Conservation (phyloP, 768 basidiomycete genomes). For the Asterophora parasitica region DNA sequence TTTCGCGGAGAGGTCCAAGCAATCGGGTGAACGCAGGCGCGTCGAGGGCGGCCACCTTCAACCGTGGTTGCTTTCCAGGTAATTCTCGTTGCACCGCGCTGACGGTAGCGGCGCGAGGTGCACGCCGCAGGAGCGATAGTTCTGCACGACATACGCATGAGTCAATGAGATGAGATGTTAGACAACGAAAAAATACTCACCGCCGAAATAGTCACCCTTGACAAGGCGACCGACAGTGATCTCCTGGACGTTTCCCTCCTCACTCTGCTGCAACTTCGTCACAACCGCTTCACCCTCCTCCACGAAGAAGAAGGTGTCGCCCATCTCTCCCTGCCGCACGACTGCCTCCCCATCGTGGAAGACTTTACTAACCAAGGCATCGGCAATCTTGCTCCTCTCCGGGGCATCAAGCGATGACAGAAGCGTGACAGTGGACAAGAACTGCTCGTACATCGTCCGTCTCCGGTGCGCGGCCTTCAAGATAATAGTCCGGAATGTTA, state of each 20-base stretch:
- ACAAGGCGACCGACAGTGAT: constrained; percentile 69
- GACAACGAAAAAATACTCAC: constrained; percentile 40
- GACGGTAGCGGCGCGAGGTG: constrained; percentile 95
- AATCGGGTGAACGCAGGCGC: constrained; percentile 91
- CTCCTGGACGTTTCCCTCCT: constrained; percentile 55
- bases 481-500: constrained; percentile 97
- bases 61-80: constrained; percentile 44
- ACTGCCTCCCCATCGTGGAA: constrained; percentile 84
- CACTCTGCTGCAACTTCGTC: constrained; percentile 63
- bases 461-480: constrained; percentile 88
- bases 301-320: constrained; percentile 96
- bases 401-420: constrained; percentile 80
- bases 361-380: constrained; percentile 81
- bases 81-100: constrained; percentile 62
- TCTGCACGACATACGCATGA: constrained; percentile 44
- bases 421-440: constrained; percentile 86
- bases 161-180: neutral
- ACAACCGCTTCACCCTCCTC: constrained; percentile 91
- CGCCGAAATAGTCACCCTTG: constrained; percentile 98
- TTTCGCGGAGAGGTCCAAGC: constrained; percentile 86
- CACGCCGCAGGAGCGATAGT: constrained; percentile 81
- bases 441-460: constrained; percentile 94
- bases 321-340: constrained; percentile 90
- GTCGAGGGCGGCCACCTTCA: constrained; percentile 92
- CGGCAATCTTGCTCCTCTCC: constrained; percentile 95